These are phyloP conservation scores for Komagataella phaffii DNA, from an alignment of 805 yeast genomes.

Conservation along the genomic window DNA sequence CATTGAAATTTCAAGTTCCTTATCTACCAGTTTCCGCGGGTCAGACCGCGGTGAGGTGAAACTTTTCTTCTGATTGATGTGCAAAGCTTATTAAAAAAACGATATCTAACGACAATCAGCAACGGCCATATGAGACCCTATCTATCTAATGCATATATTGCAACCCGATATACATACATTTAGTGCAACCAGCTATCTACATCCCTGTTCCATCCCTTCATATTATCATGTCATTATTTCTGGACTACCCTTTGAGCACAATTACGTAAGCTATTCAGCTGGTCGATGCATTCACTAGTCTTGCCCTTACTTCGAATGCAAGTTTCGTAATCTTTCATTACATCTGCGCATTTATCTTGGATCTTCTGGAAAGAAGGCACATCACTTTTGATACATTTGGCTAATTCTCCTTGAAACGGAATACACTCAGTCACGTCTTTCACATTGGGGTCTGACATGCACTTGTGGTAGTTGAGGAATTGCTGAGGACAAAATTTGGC, in stretches of 20 bases:
- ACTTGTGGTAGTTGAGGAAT: slow-evolving; percentile 61
- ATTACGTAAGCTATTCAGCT: slow-evolving; percentile 41
- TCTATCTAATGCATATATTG: too few relatives aligned
- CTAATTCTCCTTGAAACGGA: slow-evolving; percentile 39
- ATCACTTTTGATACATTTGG: slow-evolving; percentile 44
- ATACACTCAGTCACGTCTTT: slow-evolving; percentile 38
- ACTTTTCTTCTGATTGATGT: too few relatives aligned
- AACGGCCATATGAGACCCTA: too few relatives aligned
- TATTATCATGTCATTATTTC: not conserved
- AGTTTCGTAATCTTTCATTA: slow-evolving; percentile 48
- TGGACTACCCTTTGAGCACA: slow-evolving; percentile 24
- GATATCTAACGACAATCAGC: too few relatives aligned
- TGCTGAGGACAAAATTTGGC: slow-evolving; percentile 66
- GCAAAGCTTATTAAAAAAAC: too few relatives aligned
- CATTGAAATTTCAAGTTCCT: too few relatives aligned
- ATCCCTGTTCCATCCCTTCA: not conserved
- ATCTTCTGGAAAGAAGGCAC: slow-evolving; percentile 68
- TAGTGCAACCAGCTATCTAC: too few relatives aligned
- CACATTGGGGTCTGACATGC: slow-evolving; percentile 42
- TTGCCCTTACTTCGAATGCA: slow-evolving; percentile 39
- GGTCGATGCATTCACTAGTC: slow-evolving; percentile 34
- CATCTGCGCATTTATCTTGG: slow-evolving; percentile 43
- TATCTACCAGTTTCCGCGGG: too few relatives aligned
- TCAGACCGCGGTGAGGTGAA: too few relatives aligned
- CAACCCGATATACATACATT: too few relatives aligned